Evolutionary conservation across 495 filamentous ascomycete species (phyloP).

Genomic region (Talaromyces ruber): DNA sequence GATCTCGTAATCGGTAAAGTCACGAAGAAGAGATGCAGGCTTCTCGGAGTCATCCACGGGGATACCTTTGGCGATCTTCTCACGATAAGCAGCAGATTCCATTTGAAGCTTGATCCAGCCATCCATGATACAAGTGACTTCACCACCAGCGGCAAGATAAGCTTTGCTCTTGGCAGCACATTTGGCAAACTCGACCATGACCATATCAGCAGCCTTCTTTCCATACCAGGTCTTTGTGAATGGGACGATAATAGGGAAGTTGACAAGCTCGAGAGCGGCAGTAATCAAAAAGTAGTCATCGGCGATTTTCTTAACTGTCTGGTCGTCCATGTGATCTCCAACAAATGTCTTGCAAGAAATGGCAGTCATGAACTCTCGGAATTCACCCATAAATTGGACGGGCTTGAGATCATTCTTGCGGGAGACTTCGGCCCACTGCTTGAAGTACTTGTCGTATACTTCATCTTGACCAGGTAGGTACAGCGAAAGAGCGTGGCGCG

Average conservation of each 20-base stretch:
- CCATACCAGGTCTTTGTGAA: conserved; percentile 97
- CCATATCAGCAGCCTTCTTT: conserved; percentile 90
- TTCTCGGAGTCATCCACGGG: conserved; percentile 63
- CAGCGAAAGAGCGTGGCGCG: conserved; percentile 73
- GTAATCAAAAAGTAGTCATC: conserved; percentile 97
- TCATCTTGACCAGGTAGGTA: conserved; percentile 93
- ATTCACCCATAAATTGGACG: conserved; percentile 79
- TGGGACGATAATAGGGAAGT: conserved; percentile 96
- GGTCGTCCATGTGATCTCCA: conserved; percentile 87
- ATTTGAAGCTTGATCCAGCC: conserved; percentile 83
- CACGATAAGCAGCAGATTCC: conserved; percentile 68
- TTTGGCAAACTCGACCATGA: conserved; percentile 79
- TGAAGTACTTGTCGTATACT: conserved; percentile 82
- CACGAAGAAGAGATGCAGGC: conserved; percentile 70
- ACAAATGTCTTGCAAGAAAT: conserved; percentile 94
- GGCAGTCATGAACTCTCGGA: conserved; percentile 94
- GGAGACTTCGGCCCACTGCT: conserved; percentile 66
- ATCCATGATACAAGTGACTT: conserved; percentile 88
- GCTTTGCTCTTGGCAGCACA: conserved; percentile 91
- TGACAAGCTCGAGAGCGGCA: conserved; percentile 91
- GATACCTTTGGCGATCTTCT: conserved; percentile 61
- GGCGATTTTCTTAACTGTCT: conserved; percentile 85
- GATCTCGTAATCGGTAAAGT: conserved; percentile 89
- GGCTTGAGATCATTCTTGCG: conserved; percentile 57
- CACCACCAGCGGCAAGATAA: conserved; percentile 84